Evolutionary conservation across 1,284 basidiomycete species (phyloP), one percentile per base, ranked within the genome.

Genomic region (Testicularia cyperi): DNA sequence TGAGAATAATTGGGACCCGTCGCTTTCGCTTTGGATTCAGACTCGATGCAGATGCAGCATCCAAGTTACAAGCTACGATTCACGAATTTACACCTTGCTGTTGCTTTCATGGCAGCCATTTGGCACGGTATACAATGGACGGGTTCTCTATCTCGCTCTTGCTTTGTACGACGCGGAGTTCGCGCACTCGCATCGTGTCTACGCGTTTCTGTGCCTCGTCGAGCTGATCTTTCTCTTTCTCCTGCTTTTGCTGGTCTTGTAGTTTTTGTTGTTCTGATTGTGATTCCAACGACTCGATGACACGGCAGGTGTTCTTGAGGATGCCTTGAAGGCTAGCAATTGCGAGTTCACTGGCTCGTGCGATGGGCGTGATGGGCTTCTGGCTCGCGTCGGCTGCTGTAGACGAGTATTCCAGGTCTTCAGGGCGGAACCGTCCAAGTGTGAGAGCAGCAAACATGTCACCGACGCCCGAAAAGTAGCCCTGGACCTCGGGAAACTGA

Each of bases 391-490:
- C 36, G 0, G 19, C 13, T 13, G n/a, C 27, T 0, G n/a, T n/a
- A n/a, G n/a, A n/a, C n/a, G n/a, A n/a, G n/a, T n/a, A n/a, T n/a
- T n/a, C n/a, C n/a, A n/a, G n/a, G n/a, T 19, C 8, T 18, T 36
- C 40, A 16, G 34, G 47, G n/a, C 78, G 72, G 76, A 86, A 96
- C 67, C 92, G 86, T 0, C 86, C 94, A 0, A 95, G 80, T 14
- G 92, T 84, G 42, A 98, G 84, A 0, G 95, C 90, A 2, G 92
- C 92, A 79, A 99, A 98, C 40, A 97, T 83, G 75, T 99, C 94
- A 12, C 94, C 95, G 3, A 96, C 92, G 20, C 94, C 95, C 9
- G 89, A 88, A 77, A 94, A 98, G 79, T 96, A 95, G 8, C 91
- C 91, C 16, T 87, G 84, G 20, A 96, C 83, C 30, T 87, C 83